These are phyloP conservation scores for Raddia distichophylla DNA, from an alignment of 176 grass and related monocot species.

Conservation along the genomic window DNA sequence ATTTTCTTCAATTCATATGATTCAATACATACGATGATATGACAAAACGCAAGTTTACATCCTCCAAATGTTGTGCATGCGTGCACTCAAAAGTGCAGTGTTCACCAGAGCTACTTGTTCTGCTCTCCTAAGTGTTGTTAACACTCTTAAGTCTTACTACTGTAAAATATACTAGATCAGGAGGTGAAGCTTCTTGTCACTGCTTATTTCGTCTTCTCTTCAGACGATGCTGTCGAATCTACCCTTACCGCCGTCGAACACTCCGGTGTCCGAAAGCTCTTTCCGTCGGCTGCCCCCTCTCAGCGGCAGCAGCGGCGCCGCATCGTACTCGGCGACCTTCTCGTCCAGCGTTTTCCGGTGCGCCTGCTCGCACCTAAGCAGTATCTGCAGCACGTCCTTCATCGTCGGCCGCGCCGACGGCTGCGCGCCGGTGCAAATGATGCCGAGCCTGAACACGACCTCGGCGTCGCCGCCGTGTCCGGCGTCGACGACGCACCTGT, in stretches of 20 bases:
- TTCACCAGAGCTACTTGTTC: not conserved
- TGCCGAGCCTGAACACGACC: constrained; percentile 69
- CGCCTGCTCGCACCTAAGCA: constrained; percentile 54
- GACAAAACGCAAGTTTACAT: not conserved
- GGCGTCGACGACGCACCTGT: constrained; percentile 47
- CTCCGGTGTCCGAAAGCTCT: constrained; percentile 18
- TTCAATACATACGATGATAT: not conserved
- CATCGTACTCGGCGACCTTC: constrained; percentile 40
- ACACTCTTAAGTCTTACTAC: not conserved
- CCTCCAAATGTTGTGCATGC: not conserved
- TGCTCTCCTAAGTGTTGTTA: not conserved
- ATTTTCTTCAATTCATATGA: not conserved
- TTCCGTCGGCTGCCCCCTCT: constrained; percentile 40
- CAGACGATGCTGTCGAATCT: constrained; percentile 37
- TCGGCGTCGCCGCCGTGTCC: constrained; percentile 43
- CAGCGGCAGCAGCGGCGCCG: constrained; percentile 47
- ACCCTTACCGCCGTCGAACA: not conserved
- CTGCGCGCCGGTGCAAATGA: constrained; percentile 61
- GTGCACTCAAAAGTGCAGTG: not conserved
- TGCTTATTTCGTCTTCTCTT: not conserved
- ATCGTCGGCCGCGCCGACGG: constrained; percentile 65
- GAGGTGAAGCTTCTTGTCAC: not conserved
- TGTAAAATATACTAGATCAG: not conserved
- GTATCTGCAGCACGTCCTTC: constrained; percentile 71
- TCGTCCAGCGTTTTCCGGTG: constrained; percentile 26